Base-by-base conservation (phyloP, 352 stramenopile species). In the Pilasporangium apinafurcum region DNA sequence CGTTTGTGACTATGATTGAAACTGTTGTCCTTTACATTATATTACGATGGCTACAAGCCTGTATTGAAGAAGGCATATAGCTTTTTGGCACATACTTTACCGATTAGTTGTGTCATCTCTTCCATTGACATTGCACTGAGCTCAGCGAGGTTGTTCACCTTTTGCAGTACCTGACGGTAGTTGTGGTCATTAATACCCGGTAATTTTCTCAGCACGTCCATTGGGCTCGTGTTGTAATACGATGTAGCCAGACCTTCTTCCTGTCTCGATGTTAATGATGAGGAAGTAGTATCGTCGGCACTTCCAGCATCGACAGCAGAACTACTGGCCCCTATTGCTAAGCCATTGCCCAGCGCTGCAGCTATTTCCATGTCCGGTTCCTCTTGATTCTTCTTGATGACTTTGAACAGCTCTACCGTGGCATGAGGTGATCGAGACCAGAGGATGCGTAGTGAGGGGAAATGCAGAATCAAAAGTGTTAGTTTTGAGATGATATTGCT, bases 111-210 rank as follows among this genome's bases (percentile, higher is more conserved):
- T n/a, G 52, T 68, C 18, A 95, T 53, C 22, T 88, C 64, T 17
- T 83, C 62, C 30, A 86, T 51, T n/a, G 60, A 59, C 40, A 86
- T 48, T n/a, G 40, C 48, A 22, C 68, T 89, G 12, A 96, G 69
- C 21, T 92, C 78, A 1, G 79, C 78, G 7, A 96, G 59, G 42
- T 67, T 90, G 31, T 69, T 58, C 38, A 92, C 78, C 12, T 66
- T 72, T 13, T 55, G 49, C 10, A 93, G 43, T 16, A 98, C 62
- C 27, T 81, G 80, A 22, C 84, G 64, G 48, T 81, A 93, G 66
- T 98, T 98, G 52, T 96, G 69, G 30, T 93, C 73, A 43, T 83
- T 98, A 48, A 99, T 87, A n/a, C 96, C 96, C 3, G 96, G 96
- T 34, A 99, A 68, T 42, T 95, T 84, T 37, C 97, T 83, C 14